Evolutionary conservation across 75 land plant species (phyloP), one percentile per base, ranked within the genome.

Genomic region (Sequoiadendron giganteum): DNA sequence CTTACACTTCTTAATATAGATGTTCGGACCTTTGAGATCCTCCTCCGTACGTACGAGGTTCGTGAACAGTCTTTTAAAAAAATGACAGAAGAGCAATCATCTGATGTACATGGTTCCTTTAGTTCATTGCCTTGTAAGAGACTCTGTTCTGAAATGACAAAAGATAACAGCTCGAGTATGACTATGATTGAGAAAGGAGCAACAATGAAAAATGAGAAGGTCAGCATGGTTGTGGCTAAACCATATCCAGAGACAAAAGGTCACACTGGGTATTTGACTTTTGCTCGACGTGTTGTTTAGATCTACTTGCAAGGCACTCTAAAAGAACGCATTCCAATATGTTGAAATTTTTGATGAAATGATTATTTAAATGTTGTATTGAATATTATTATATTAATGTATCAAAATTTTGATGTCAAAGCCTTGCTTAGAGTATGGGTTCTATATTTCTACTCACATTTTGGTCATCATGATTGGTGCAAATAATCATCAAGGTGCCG

Each of bases 181-280:
- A 85, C 52, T 85, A 21, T 1, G n/a, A 25, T 5, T 89, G 92
- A 18, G 36, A 15, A 48, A 77, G 14, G 25, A 14, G 77, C 86
- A 86, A 13, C 48, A 16, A 39, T 68, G 47, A 25, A 39, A 52
- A 87, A 21, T n/a, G 65, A 54, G 45, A 32, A 82, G 43, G 89
- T 52, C 25, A 30, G 58, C 19, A 90, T 43, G 42, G n/a, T 89
- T 38, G 88, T 91, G 72, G 93, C 91, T 13, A 89, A 86, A 86
- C 99, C 97, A 10, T 88, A 84, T 38, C 87, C 93, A 61, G 97
- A 95, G 36, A 72, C 98, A 58, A 94, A 90, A 90, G 99, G 99
- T 36, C 99, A 98, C 89, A 98, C 99, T n/a, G 98, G 99, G 1
- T 97, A 95, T 88, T 88, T 98, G 75, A 98, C 98, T 40, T 98